Base-by-base conservation (phyloP, 495 filamentous ascomycete genomes). In the Penicillium paradoxum region DNA sequence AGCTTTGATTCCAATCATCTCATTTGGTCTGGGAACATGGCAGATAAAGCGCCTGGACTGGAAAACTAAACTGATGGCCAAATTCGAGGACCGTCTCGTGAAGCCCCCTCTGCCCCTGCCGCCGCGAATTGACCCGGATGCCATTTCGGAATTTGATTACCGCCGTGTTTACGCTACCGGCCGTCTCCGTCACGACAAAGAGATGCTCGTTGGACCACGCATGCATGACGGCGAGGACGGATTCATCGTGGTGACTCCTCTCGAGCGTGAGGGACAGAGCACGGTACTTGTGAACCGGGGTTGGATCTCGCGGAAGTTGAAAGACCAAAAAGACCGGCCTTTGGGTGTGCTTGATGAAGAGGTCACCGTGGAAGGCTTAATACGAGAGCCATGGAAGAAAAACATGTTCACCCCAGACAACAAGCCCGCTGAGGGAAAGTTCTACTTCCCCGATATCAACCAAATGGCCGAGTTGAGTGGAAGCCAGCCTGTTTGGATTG, bases 321-420 rank as follows among this genome's bases (percentile, higher is more conserved):
- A 78, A 56, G 67, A 80, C 37, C 86, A 93, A 70, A 68, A 73
- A 59, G 76, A 76, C 45, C 69, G 91, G 21, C 58, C 61, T 0
- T 76, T 80, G 24, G 79, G 81, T 3, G 51, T 97, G 46, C 83
- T 83, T 2, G 62, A 63, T 29, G 88, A 80, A 0, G 79, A 83
- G 60, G 85, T 98, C 3, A 79, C 75, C 6, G 83, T 97, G 2
- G 83, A 95, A 65, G 93, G 93, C 4, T 64, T 98, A 64, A 67
- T 98, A 63, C 71, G 93, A 48, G 82, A 91, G 73, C 92, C 95
- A 25, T 95, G 89, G 85, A 88, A 90, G 79, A 95, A 90, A 80
- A 98, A 98, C 63, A 85, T 91, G 79, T 98, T 98, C 63, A 98
- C 93, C 51, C 93, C 93, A 0, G 84, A 84, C 0, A 98, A 97